These are phyloP conservation scores for Pelargonium cotyledonis DNA, from an alignment of 441 rosid genomes.

Conservation along the genomic window DNA sequence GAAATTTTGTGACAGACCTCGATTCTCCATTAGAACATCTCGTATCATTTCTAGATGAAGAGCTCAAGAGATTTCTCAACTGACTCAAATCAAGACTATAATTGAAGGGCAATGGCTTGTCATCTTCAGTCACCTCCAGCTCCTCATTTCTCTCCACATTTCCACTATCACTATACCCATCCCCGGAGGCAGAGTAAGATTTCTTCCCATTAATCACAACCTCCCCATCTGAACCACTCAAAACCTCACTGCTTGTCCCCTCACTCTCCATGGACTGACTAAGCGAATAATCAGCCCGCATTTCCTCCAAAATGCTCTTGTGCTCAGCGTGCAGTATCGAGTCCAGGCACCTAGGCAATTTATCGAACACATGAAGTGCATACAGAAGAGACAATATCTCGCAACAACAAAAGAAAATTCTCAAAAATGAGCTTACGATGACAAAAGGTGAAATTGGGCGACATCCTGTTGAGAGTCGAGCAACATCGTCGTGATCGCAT, in stretches of 20 bases:
- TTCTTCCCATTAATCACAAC: slow-evolving; percentile 27
- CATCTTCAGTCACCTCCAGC: slow-evolving; percentile 24
- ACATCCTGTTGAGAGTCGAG: slow-evolving; percentile 50
- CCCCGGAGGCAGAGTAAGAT: slow-evolving; percentile 20
- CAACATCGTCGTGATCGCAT: slow-evolving; percentile 42
- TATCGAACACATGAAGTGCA: slow-evolving; percentile 4
- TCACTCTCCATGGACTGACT: slow-evolving; percentile 34
- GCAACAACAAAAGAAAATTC: slow-evolving; percentile 3
- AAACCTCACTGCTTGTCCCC: slow-evolving; percentile 12
- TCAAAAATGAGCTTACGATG: slow-evolving; percentile 47
- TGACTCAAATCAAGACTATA: slow-evolving; percentile 46
- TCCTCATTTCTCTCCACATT: slow-evolving; percentile 7
- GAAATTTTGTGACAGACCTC: slow-evolving; percentile 30
- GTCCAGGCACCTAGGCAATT: slow-evolving; percentile 57
- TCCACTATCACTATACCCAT: slow-evolving; percentile 23
- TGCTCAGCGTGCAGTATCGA: slow-evolving; percentile 90
- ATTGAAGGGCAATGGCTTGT: slow-evolving; percentile 34
- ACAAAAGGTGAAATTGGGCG: slow-evolving; percentile 47
- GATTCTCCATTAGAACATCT: slow-evolving; percentile 34
- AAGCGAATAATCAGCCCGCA: slow-evolving; percentile 62
- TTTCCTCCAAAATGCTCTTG: slow-evolving; percentile 65
- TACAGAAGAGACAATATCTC: neutral
- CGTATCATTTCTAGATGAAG: slow-evolving; percentile 32
- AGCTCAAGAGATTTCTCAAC: slow-evolving; percentile 38
- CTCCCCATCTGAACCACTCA: slow-evolving; percentile 22